Base-by-base conservation (phyloP, 148 eudicot genomes). In the Nepenthes mirabilis region DNA sequence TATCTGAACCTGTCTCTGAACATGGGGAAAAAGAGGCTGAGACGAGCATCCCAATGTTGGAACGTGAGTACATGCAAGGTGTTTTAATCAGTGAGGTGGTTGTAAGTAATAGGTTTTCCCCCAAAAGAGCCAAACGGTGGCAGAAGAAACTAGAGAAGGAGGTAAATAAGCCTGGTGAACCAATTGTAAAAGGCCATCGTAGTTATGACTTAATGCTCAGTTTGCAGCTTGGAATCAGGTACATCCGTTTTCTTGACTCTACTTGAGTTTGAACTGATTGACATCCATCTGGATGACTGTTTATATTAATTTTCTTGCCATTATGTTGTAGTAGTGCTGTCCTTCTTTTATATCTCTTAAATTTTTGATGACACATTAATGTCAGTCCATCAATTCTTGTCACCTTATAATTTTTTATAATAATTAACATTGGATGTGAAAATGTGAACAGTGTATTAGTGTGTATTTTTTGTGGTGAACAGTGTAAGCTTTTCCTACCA, bases 151-250 rank as follows among this genome's bases (percentile, higher is more conserved):
- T 86, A 33, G 87, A 73, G 12, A 88, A 79, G 73, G 99, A 88
- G 66, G 77, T 88, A 34, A 86, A 93, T 70, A 86, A 82, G 68
- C 96, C 94, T 9, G 99, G 99, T 60, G 99, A 93, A 77, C 73
- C 90, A 43, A 88, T 93, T 60, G 83, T 93, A 54, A 93, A 93
- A 81, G 99, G 99, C 53, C 99, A 93, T 61, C 79, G 99, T 65
- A 93, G 99, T 81, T 93, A 93, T 70, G 99, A 93, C 79, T 75
- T 93, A 60, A 93, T 93, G 99, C 82, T 93, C 60, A 93, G 88
- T 71, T 78, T 93, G 80, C 99, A 93, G 85, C 91, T 93, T 52
- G 99, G 99, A 9, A 93, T 93, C 78, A 88, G 99, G 99, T 93
- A 72, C 43, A 45, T 45, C 52, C 52, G 34, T 48, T 55, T 55